These are phyloP conservation scores for Nicotiana rustica DNA, from an alignment of 305 asterid species.

Conservation along the genomic window DNA sequence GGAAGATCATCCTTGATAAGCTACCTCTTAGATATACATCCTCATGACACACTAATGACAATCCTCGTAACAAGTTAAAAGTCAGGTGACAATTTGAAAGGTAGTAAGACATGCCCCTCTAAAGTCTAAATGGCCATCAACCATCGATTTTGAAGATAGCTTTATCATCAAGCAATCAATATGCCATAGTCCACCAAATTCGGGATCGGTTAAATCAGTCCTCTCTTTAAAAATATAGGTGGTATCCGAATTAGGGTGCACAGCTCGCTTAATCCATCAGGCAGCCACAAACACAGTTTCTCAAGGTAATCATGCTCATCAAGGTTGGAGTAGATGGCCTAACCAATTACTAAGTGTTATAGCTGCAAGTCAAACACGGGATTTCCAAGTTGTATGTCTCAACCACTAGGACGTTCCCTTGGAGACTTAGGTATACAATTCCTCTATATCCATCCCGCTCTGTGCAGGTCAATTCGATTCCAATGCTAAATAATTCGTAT, in stretches of 20 bases:
- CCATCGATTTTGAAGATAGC: neutral
- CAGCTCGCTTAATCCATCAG: neutral
- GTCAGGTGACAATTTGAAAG: neutral
- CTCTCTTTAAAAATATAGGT: neutral
- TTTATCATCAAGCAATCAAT: neutral
- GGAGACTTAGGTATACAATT: neutral
- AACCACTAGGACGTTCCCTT: conserved; percentile 8
- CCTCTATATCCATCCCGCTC: neutral
- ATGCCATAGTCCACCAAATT: neutral
- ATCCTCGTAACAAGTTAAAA: neutral
- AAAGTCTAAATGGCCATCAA: neutral
- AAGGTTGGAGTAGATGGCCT: conserved; percentile 12
- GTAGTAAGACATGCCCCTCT: neutral
- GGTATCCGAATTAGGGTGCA: neutral
- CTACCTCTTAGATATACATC: conserved; percentile 28
- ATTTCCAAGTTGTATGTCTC: neutral
- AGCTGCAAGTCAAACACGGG: neutral
- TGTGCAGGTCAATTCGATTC: neutral
- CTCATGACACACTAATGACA: conserved; percentile 17
- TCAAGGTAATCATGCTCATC: conserved; percentile 10
- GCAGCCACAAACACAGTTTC: conserved; percentile 14
- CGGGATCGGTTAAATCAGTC: neutral
- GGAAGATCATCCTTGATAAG: neutral
- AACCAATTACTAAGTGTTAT: neutral
- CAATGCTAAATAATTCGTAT: neutral